Evolutionary conservation across 2,329 filamentous ascomycete genomes (phyloP).

Genomic region (Coniochaeta sp.): DNA sequence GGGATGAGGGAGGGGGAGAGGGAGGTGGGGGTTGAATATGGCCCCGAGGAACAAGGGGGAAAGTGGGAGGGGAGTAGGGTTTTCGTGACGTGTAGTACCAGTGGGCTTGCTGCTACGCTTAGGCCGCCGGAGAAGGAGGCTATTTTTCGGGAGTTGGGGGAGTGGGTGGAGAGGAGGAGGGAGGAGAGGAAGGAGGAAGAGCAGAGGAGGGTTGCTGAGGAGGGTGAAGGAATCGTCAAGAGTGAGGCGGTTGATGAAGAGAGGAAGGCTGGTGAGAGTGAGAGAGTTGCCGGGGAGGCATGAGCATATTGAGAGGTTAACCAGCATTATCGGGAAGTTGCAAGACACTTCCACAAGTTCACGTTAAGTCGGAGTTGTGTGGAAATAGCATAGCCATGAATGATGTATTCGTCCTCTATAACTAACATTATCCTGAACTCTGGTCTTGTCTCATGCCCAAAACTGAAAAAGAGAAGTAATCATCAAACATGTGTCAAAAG

Average conservation of each 20-base stretch:
- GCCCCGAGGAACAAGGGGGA: conserved; percentile 19
- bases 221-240: too few species aligned
- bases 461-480: neutral
- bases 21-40: conserved; percentile 27
- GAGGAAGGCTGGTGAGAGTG: too few species aligned
- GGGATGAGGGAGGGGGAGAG: conserved; percentile 25
- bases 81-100: conserved; percentile 90
- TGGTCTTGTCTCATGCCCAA: neutral
- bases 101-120: conserved; percentile 74
- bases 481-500: neutral
- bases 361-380: too few species aligned
- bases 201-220: conserved; percentile 16
- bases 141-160: conserved; percentile 79
- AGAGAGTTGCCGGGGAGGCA: too few species aligned
- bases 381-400: too few species aligned
- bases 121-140: conserved; percentile 70
- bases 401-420: too few species aligned
- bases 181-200: conserved; percentile 25
- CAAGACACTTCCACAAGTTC: too few species aligned
- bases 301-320: too few species aligned
- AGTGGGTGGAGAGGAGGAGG: conserved; percentile 63
- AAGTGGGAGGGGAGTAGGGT: conserved; percentile 69
- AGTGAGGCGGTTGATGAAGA: too few species aligned
- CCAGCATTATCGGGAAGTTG: too few species aligned
- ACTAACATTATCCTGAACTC: neutral